Conservation (phyloP, 805 yeast species). For the Saccharomyces paradoxus region DNA sequence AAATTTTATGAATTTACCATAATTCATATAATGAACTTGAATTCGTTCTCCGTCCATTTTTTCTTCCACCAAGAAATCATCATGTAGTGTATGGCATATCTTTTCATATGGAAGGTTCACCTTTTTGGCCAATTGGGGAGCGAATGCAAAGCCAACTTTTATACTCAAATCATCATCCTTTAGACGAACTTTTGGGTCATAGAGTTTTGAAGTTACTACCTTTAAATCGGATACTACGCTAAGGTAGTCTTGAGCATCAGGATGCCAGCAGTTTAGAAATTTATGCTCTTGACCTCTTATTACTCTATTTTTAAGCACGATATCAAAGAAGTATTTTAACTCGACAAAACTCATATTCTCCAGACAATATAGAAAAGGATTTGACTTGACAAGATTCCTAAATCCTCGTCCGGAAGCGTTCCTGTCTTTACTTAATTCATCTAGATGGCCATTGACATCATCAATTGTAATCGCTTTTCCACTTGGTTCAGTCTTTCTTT, state of each 20-base stretch:
- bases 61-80: constrained; percentile 68
- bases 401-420: constrained; percentile 11
- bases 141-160: constrained; percentile 40
- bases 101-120: constrained; percentile 42
- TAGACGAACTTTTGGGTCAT: constrained; percentile 42
- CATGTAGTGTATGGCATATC: constrained; percentile 39
- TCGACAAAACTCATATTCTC: constrained; percentile 52
- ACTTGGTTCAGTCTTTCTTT: constrained; percentile 38
- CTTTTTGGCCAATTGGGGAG: constrained; percentile 68
- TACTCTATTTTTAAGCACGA: constrained; percentile 52
- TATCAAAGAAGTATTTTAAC: constrained; percentile 58
- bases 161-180: constrained; percentile 32
- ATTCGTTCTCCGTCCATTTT: constrained; percentile 91
- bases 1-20: constrained; percentile 32
- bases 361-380: constrained; percentile 42
- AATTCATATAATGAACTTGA: constrained; percentile 56
- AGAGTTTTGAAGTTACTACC: constrained; percentile 49
- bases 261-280: constrained; percentile 62
- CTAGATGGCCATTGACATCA: constrained; percentile 42
- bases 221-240: constrained; percentile 59
- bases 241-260: constrained; percentile 60
- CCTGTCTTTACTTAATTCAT: constrained; percentile 33
- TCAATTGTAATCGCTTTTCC: constrained; percentile 38
- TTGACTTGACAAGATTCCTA: constrained; percentile 19
- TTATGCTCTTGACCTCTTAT: constrained; percentile 54